phyloP scores from a whole-genome alignment of 331 rosid genomes.

The Pyracantha coccinea region DNA sequence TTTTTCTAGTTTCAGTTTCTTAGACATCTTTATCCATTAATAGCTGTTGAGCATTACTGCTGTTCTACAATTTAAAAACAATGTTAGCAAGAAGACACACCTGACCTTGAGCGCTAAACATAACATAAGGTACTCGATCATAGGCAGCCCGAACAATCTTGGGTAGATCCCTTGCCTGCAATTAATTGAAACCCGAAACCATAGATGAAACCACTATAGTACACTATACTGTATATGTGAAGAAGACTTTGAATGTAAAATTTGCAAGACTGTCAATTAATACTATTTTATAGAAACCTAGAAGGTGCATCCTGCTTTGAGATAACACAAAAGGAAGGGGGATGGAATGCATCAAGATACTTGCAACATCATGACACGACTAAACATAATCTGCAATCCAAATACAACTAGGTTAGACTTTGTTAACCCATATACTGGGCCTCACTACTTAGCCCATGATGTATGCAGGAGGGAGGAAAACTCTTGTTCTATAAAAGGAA shows the following conservation, averaged over 20 bases:
- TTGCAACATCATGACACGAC: constrained; percentile 87
- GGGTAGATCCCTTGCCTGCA: constrained; percentile 93
- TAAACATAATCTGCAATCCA: constrained; percentile 76
- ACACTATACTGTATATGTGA: neutral
- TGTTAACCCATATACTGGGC: too few species aligned
- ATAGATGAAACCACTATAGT: neutral
- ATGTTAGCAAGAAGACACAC: constrained; percentile 25
- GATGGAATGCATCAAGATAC: constrained; percentile 19
- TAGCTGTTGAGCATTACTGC: neutral
- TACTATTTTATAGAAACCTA: neutral
- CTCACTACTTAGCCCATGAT: too few species aligned
- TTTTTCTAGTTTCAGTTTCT: neutral
- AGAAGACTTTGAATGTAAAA: neutral
- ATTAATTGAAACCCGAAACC: neutral
- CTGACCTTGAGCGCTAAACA: constrained; percentile 80
- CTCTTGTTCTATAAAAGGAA: too few species aligned
- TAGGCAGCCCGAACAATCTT: constrained; percentile 64
- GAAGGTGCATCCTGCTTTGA: neutral
- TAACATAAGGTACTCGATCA: constrained; percentile 75
- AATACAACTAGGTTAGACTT: neutral
- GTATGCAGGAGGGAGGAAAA: too few species aligned
- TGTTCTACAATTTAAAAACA: neutral
- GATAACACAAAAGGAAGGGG: neutral
- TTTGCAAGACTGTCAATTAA: neutral
- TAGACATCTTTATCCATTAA: neutral